Evolutionary conservation across 495 filamentous ascomycete genomes (phyloP).

Genomic region (Parathielavia hyrcaniae): DNA sequence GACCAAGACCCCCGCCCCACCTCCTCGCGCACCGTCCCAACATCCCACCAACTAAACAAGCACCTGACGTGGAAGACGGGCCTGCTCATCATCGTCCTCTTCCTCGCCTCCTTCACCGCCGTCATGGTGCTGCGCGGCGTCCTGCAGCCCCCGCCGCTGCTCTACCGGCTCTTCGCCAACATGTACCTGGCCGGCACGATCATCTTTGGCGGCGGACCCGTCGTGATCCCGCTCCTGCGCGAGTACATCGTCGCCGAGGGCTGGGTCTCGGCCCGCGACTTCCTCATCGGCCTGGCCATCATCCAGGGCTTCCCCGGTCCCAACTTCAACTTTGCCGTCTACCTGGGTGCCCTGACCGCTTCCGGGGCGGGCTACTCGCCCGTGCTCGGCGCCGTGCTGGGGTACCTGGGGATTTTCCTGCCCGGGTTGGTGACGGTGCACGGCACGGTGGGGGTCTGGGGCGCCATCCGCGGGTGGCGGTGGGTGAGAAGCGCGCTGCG

Average conservation of each 20-base stretch:
- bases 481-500: slow-evolving; percentile 54
- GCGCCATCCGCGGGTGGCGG: slow-evolving; percentile 46
- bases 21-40: slow-evolving; percentile 38
- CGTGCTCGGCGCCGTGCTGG: slow-evolving; percentile 50
- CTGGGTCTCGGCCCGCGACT: slow-evolving; percentile 74
- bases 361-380: slow-evolving; percentile 28
- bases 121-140: slow-evolving; percentile 54
- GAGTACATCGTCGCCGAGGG: slow-evolving; percentile 71
- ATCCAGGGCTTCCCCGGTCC: slow-evolving; percentile 80
- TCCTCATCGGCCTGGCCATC: slow-evolving; percentile 73
- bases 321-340: slow-evolving; percentile 85
- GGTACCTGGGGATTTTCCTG: slow-evolving; percentile 62
- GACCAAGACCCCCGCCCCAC: slow-evolving; percentile 30
- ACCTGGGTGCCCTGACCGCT: slow-evolving; percentile 59
- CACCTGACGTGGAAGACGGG: slow-evolving; percentile 45
- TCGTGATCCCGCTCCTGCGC: slow-evolving; percentile 73
- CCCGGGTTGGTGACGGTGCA: slow-evolving; percentile 62
- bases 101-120: slow-evolving; percentile 55
- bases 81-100: slow-evolving; percentile 42
- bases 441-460: slow-evolving; percentile 66
- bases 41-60: background rate
- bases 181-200: slow-evolving; percentile 81
- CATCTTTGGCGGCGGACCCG: slow-evolving; percentile 81
- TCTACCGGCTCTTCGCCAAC: slow-evolving; percentile 64
- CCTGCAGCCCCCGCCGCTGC: slow-evolving; percentile 39